These are phyloP conservation scores for Thelonectria discophora DNA, from an alignment of 2,329 filamentous ascomycete genomes.

Conservation along the genomic window DNA sequence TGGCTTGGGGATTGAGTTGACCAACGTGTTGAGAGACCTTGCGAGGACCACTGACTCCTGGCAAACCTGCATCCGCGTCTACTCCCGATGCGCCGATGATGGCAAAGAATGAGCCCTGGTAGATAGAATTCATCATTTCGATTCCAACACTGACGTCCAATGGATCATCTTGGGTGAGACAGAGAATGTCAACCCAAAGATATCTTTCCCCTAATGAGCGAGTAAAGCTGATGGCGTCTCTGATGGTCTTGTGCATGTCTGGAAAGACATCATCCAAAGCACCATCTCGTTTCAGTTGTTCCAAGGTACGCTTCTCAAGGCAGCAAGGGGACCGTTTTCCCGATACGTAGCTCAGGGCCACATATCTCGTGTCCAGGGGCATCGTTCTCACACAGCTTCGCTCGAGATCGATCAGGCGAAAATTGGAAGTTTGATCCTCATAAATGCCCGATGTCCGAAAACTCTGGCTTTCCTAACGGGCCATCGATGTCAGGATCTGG, in stretches of 20 bases:
- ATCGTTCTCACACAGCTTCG: conserved; percentile 6
- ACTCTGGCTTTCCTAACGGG: background rate
- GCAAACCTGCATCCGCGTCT: conserved; percentile 10
- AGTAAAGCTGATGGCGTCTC: conserved; percentile 23
- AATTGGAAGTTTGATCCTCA: conserved; percentile 11
- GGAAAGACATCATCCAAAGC: background rate
- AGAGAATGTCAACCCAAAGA: conserved; percentile 33
- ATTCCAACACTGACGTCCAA: conserved; percentile 11
- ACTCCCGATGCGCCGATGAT: conserved; percentile 5
- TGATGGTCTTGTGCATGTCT: background rate
- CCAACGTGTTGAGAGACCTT: conserved; percentile 5
- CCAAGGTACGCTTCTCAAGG: background rate
- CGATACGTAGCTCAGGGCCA: conserved; percentile 8
- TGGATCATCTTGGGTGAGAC: conserved; percentile 30
- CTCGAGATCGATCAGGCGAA: conserved; percentile 18
- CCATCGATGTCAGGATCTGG: background rate
- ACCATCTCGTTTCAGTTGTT: background rate
- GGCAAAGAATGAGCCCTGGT: conserved; percentile 9
- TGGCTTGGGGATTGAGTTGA: conserved; percentile 12
- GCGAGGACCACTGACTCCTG: conserved; percentile 11
- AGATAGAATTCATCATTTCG: conserved; percentile 18
- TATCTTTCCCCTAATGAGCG: conserved; percentile 22
- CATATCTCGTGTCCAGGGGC: conserved; percentile 5
- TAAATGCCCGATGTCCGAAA: background rate
- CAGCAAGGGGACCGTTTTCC: background rate